Evolutionary conservation across 306 rosid species (phyloP), one percentile per base, ranked within the genome.

Genomic region (Fragaria vesca): DNA sequence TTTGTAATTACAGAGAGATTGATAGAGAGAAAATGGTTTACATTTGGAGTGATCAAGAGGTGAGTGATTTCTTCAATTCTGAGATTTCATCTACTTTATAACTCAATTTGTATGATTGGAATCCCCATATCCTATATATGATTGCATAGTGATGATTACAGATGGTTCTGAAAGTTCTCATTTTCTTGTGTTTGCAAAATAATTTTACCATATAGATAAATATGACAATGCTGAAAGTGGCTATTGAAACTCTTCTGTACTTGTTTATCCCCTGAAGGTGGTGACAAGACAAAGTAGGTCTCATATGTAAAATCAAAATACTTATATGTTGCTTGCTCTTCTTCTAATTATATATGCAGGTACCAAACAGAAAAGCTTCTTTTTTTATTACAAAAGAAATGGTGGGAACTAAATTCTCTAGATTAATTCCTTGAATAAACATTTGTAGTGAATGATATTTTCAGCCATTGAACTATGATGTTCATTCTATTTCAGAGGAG

Each of bases 21-120:
- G 36, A 62, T 8, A 63, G 32, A 34, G 16, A n/a, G 20, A 17
- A 30, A 50, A 76, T 76, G 79, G 65, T 63, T 63, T 34, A 50
- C 72, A n/a, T 65, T 36, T 30, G 24, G 73, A 38, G 65, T 66
- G 65, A 65, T 50, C 51, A 65, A 48, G 73, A 66, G 63, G 79
- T 76, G 24, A 48, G 79, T 50, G 21, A 21, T 76, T 65, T 50
- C 24, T 76, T 48, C 13, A 20, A 2, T 20, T 34, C 24, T 20
- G 30, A 40, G 9, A 34, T 18, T 34, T 66, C 48, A 40, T n/a
- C 9, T 18, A 24, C 17, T 32, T 65, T 11, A 34, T 34, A 65
- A 32, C 66, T 61, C 2, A 54, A 20, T 54, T 20, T 54, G 18
- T 6, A 17, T 51, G 40, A 32, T 32, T 32, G 9, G 20, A 63